These are phyloP conservation scores for Pleodorina starrii DNA, from an alignment of 139 green algal genomes.

Conservation along the genomic window DNA sequence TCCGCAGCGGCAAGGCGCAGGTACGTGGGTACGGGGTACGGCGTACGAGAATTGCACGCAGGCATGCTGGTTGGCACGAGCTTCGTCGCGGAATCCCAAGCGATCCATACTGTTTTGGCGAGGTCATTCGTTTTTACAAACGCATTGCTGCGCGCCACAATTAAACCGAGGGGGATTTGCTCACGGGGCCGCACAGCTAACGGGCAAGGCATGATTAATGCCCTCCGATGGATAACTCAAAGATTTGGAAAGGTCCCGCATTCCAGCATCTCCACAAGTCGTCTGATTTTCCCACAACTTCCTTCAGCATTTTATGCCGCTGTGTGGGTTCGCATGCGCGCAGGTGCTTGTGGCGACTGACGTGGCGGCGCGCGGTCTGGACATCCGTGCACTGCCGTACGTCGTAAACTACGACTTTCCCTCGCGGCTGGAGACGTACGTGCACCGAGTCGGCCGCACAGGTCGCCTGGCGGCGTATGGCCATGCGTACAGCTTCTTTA, in stretches of 20 bases:
- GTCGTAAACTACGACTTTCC: constrained; percentile 96
- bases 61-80: too few species aligned
- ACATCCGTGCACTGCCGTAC: constrained; percentile 86
- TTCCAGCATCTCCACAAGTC: neutral
- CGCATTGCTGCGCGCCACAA: too few species aligned
- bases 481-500: constrained; percentile 93
- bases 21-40: too few species aligned
- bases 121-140: too few species aligned
- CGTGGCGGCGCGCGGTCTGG: constrained; percentile 85
- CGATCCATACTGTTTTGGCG: too few species aligned
- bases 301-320: neutral
- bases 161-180: too few species aligned
- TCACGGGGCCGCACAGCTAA: too few species aligned
- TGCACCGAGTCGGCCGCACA: constrained; percentile 94
- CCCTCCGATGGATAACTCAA: neutral
- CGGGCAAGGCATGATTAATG: too few species aligned
- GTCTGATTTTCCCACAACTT: neutral
- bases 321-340: neutral
- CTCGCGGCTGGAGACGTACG: constrained; percentile 87
- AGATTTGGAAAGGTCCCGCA: neutral
- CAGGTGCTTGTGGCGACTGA: constrained; percentile 90
- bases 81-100: too few species aligned
- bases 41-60: too few species aligned
- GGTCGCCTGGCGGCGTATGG: constrained; percentile 88
- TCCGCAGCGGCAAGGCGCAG: constrained; percentile 80